Evolutionary conservation across 306 rosid genomes (phyloP).

Genomic region (Cyamopsis tetragonoloba): DNA sequence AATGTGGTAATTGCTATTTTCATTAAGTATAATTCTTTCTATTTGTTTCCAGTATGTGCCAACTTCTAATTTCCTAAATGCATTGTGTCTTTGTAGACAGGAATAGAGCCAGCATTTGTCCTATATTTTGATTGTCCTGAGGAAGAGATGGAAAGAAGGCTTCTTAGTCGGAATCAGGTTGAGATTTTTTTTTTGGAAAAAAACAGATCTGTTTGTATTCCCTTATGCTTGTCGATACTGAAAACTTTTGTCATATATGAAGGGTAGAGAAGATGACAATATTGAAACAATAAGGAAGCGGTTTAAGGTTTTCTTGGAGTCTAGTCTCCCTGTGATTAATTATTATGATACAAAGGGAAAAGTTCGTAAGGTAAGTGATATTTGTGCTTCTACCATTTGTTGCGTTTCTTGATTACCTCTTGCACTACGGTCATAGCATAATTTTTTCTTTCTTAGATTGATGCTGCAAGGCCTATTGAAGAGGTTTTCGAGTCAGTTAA

Average conservation of each 20-base stretch:
- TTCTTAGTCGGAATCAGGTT: slow-evolving; percentile 87
- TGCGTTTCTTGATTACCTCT: slow-evolving; percentile 9
- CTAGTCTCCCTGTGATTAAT: slow-evolving; percentile 81
- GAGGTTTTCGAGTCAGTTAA: slow-evolving; percentile 85
- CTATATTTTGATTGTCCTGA: slow-evolving; percentile 83
- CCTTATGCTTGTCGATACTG: background rate
- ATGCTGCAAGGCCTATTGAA: slow-evolving; percentile 74
- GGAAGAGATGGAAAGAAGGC: slow-evolving; percentile 92
- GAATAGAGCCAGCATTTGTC: slow-evolving; percentile 79
- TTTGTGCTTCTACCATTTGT: background rate
- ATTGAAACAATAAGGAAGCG: slow-evolving; percentile 95
- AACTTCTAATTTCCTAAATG: slow-evolving; percentile 13
- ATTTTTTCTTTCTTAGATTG: slow-evolving; percentile 49
- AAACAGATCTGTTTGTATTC: background rate
- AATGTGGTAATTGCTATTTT: slow-evolving; percentile 50
- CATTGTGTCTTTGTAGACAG: slow-evolving; percentile 61
- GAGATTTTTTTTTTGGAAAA: background rate
- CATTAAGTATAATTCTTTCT: background rate
- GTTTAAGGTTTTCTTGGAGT: slow-evolving; percentile 83
- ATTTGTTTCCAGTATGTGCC: slow-evolving; percentile 3
- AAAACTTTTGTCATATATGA: slow-evolving; percentile 22
- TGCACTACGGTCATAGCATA: slow-evolving; percentile 9
- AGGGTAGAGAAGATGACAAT: slow-evolving; percentile 98
- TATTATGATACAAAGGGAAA: slow-evolving; percentile 71
- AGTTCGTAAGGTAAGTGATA: slow-evolving; percentile 71